A percentile compares a stretch with the other conserved stretches of the same genome.
Evolutionary conservation across 495 filamentous ascomycete species (phyloP).

Genomic region (Margaritispora aquatica): DNA sequence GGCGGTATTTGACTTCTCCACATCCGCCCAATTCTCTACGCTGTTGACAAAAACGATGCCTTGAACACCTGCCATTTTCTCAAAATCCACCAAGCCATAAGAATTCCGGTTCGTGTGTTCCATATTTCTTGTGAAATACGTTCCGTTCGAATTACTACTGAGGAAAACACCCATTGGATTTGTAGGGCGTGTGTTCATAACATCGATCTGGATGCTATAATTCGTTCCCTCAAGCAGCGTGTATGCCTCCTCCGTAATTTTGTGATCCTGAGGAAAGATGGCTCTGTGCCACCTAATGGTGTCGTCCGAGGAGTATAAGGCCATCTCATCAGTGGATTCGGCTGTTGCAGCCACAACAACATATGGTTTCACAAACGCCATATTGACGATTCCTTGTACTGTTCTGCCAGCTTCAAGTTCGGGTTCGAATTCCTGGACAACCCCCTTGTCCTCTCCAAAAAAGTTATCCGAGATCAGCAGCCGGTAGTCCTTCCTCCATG

Average conservation of each 20-base stretch:
- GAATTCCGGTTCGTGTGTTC: constrained; percentile 81
- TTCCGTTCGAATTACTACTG: constrained; percentile 93
- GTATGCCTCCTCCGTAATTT: constrained; percentile 78
- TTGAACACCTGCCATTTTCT: constrained; percentile 83
- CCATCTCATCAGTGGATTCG: constrained; percentile 77
- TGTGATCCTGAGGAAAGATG: constrained; percentile 71
- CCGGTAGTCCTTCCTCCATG: constrained; percentile 57
- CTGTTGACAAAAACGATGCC: constrained; percentile 87
- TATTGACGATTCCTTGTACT: constrained; percentile 66
- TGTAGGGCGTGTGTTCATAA: constrained; percentile 57
- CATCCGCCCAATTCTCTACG: constrained; percentile 78
- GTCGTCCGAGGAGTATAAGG: constrained; percentile 76
- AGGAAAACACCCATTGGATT: constrained; percentile 79
- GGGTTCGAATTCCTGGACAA: constrained; percentile 58
- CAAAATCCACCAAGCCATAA: constrained; percentile 78
- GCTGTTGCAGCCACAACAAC: constrained; percentile 77
- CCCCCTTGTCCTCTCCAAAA: constrained; percentile 48
- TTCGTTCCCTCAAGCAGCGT: constrained; percentile 92
- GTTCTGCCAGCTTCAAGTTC: constrained; percentile 64
- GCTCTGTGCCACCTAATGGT: constrained; percentile 84
- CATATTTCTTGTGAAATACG: constrained; percentile 85
- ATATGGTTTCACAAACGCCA: constrained; percentile 76
- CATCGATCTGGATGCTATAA: constrained; percentile 95
- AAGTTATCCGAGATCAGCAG: constrained; percentile 75
- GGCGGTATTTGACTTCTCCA: constrained; percentile 40